Evolutionary conservation across 2,329 filamentous ascomycete genomes (phyloP), one percentile per base, ranked within the genome.

Genomic region (Trichoderma afroharzianum): DNA sequence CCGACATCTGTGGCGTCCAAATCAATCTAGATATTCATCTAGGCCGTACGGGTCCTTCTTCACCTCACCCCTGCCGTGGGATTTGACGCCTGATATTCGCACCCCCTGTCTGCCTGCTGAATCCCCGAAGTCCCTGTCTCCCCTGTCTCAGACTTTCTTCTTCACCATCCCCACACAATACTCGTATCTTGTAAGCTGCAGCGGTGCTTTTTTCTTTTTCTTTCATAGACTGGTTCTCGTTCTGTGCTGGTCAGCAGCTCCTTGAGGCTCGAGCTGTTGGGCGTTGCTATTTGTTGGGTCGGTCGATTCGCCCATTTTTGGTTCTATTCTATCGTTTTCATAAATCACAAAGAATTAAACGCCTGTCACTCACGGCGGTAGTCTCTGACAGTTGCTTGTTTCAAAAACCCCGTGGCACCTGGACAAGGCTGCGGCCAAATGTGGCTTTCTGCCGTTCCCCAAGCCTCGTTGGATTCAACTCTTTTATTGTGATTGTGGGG

Each of bases 111-210:
- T 33, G 21, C 66, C 59, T 62, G 55, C n/a, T 61, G n/a, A n/a
- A 62, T 62, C 57, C 57, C 66, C 66, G 66, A 69, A 69, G 66
- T 33, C 66, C 66, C 66, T 69, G 66, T 61, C 66, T 62, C 66
- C 66, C 66, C 57, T 47, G 57, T 69, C 66, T 69, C 57, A 69
- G 57, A 62, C 66, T 67, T 67, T 24, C 32, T 43, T 47, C 24
- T 21, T 47, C 9, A 12, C 36, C 36, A 47, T 63, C 61, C 36
- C 61, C 61, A 63, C 63, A 66, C 39, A 24, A 26, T 8, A 32
- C 39, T 69, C 66, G 55, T 36, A 50, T 61, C 64, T 21, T 30
- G 57, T 69, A 62, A 61, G 66, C 66, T 28, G 57, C 64, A 68
- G 53, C 36, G 28, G 33, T 59, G 33, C 26, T n/a, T n/a, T 58